These are phyloP conservation scores for Omphalotus guepiniiformis DNA, from an alignment of 768 basidiomycete genomes.

Conservation along the genomic window DNA sequence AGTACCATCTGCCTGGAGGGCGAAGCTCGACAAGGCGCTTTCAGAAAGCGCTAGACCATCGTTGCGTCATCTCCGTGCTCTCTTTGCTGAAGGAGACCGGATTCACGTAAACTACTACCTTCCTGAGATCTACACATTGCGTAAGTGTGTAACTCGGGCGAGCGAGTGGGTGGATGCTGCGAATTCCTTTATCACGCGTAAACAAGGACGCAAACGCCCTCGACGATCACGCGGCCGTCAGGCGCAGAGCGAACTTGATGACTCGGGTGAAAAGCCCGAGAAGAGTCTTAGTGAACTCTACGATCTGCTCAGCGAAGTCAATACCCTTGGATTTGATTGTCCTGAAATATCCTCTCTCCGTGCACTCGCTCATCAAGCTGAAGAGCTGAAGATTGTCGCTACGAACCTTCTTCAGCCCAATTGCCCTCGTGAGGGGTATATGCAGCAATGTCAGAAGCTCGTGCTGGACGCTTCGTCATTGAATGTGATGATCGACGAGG, in stretches of 20 bases:
- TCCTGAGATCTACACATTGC: constrained; percentile 64
- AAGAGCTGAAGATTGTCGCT: constrained; percentile 59
- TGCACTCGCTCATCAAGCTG: constrained; percentile 55
- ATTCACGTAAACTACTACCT: constrained; percentile 59
- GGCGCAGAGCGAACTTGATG: constrained; percentile 43
- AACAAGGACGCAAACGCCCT: constrained; percentile 76
- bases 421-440: constrained; percentile 48
- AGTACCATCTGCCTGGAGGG: constrained; percentile 71
- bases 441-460: constrained; percentile 68
- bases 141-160: constrained; percentile 75
- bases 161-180: constrained; percentile 89
- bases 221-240: constrained; percentile 57
- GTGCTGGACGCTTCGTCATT: constrained; percentile 68
- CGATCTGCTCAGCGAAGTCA: constrained; percentile 64
- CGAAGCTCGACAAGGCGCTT: constrained; percentile 63
- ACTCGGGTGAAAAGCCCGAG: constrained; percentile 67
- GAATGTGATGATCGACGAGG: constrained; percentile 81
- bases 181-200: constrained; percentile 72
- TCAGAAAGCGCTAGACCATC: constrained; percentile 66
- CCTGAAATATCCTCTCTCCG: constrained; percentile 63
- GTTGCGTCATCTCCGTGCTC: constrained; percentile 71
- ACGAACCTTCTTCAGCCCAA: constrained; percentile 41
- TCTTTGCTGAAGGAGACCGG: constrained; percentile 87
- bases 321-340: constrained; percentile 79
- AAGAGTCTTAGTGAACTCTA: constrained; percentile 69